Evolutionary conservation across 2,329 filamentous ascomycete species (phyloP), one percentile per base, ranked within the genome.

Genomic region (Sporothrix euskadiensis): DNA sequence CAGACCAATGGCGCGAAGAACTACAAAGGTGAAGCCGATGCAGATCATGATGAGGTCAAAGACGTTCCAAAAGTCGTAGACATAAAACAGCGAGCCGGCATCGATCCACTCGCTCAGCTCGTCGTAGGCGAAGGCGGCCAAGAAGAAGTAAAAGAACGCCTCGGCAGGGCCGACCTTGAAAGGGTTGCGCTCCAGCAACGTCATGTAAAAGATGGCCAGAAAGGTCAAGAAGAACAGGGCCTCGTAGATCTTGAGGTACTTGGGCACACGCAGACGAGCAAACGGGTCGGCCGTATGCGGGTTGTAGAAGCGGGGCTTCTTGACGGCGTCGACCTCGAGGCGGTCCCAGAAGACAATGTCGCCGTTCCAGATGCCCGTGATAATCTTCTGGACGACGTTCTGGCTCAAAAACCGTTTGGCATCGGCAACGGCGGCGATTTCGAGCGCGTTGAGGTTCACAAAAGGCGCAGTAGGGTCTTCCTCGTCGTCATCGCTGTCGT

Each of bases 261-360:
- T 89, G 30, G 94, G 94, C 1, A 97, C 94, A 22, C 93, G 82
- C n/a, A 88, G 81, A 32, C 94, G 88, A 65, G 91, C 93, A 80
- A 92, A 94, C 1, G 90, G 90, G 78, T 95, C 92, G 39, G 90
- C 86, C 16, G 86, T 88, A 75, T 83, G 84, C 32, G 83, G 83
- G 79, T 92, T 92, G 82, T 96, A 97, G 76, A 92, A 89, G 30
- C 91, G 90, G 1, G 93, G 91, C 78, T 89, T 89, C 81, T 97
- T 97, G 73, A 86, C 88, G 0, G 92, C 89, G 78, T 91, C 84
- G 9, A 93, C 87, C 9, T 88, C 91, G n/a, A 97, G 83, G 6
- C 86, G 88, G 74, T 94, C 91, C 94, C 93, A 97, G 80, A 97
- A 96, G 52, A 94, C 88, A 74, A 97, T 94, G 76, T 94, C 91